Base-by-base conservation (phyloP, 805 yeast genomes). In the Kuraishia floccosa region DNA sequence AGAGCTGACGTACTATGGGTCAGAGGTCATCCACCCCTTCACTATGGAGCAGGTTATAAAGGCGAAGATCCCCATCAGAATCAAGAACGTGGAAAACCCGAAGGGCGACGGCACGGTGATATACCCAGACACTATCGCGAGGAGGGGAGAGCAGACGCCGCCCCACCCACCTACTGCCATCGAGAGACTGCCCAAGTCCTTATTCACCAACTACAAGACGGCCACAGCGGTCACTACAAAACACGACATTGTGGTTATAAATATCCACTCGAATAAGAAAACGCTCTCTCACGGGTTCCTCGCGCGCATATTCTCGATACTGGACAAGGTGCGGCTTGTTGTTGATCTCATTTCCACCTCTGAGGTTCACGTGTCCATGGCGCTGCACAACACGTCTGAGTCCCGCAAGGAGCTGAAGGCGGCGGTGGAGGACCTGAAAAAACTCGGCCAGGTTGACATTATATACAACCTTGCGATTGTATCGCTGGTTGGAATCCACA, bases 21-120 rank as follows among this genome's bases (percentile, higher is more conserved):
- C 93, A 2, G 98, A 91, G 59, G 98, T 91, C 41, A 91, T 91
- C 44, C 98, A 91, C 50, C 98, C 98, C 3, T 87, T 91, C 64
- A 91, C 98, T 15, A 91, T 91, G 98, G 97, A 89, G 60, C 98
- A 91, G 61, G 98, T 89, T 35, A 91, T 91, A 45, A 75, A 77
- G 43, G 96, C 96, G 16, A 83, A 79, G 50, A 91, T 91, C 50
- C 98, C 98, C 28, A 91, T 91, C 52, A 74, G 96, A 50, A 91
- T 91, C 47, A 91, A 91, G 56, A 91, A 91, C 54, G 98, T 91
- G 33, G 87, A 75, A 56, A 89, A 89, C 54, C 96, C 97, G 31
- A 52, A 51, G n/a, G 97, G 97, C 28, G 69, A 68, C 29, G 98
- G 98, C 43, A 91, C 98, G 12, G 71, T 89, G 39, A 86, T 91